Evolutionary conservation across 257 asterid genomes (phyloP).

Genomic region (Parsonsia alboflavescens): DNA sequence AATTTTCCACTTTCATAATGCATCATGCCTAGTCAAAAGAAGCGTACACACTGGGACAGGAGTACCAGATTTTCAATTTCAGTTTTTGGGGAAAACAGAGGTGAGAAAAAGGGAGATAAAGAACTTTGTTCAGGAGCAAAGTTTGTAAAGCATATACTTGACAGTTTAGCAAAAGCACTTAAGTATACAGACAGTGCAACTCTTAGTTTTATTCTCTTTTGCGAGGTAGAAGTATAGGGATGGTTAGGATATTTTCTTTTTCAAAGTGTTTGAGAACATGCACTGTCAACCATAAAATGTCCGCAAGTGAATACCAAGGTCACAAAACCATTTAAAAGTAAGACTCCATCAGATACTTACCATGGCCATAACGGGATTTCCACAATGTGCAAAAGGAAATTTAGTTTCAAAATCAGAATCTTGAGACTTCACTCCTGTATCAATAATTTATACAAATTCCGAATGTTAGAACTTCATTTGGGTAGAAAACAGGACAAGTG

Average conservation of each 20-base stretch:
- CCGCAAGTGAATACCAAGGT: not conserved
- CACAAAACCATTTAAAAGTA: not conserved
- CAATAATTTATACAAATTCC: slow-evolving; percentile 13
- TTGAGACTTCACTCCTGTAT: slow-evolving; percentile 47
- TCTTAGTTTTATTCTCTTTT: not conserved
- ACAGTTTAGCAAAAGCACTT: not conserved
- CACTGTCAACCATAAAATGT: not conserved
- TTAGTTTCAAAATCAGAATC: slow-evolving; percentile 46
- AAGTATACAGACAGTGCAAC: not conserved
- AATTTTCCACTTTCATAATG: not conserved
- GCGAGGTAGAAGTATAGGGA: not conserved
- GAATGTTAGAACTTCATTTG: not conserved
- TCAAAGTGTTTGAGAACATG: not conserved
- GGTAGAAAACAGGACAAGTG: not conserved
- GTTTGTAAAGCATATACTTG: not conserved
- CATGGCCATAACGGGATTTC: slow-evolving; percentile 86
- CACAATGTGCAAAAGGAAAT: slow-evolving; percentile 66
- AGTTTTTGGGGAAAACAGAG: not conserved
- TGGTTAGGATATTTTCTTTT: not conserved
- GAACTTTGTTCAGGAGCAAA: not conserved
- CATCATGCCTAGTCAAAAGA: not conserved
- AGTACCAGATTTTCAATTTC: not conserved
- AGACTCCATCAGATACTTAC: slow-evolving; percentile 26
- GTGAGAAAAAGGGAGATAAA: not conserved
- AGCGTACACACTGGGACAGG: not conserved